phyloP scores from a whole-genome alignment of 768 basidiomycete genomes.

The Boletus rufocinnamomeus region DNA sequence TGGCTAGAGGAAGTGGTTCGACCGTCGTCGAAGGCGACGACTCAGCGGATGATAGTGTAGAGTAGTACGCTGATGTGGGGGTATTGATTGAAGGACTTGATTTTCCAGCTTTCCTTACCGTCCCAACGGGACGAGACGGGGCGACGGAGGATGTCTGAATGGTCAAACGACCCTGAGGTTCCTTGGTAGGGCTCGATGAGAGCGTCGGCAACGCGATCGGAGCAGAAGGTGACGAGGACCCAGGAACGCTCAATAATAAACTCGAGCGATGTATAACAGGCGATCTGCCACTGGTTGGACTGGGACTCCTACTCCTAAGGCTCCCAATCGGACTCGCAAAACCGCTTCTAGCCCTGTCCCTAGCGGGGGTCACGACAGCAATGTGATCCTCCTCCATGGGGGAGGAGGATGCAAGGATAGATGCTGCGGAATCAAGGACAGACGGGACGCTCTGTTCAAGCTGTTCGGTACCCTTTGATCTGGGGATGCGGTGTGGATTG shows the following conservation, averaged over 20 bases:
- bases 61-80: slow-evolving; percentile 53
- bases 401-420: slow-evolving; percentile 54
- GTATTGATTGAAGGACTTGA: slow-evolving; percentile 39
- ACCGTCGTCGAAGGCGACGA: slow-evolving; percentile 44
- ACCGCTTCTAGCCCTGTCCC: slow-evolving; percentile 49
- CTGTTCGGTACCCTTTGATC: slow-evolving; percentile 70
- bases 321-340: slow-evolving; percentile 66
- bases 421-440: slow-evolving; percentile 81
- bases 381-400: slow-evolving; percentile 56
- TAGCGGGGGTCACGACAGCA: slow-evolving; percentile 60
- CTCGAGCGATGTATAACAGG: slow-evolving; percentile 42
- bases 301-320: slow-evolving; percentile 66
- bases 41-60: slow-evolving; percentile 40
- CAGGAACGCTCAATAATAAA: slow-evolving; percentile 52
- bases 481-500: slow-evolving; percentile 74
- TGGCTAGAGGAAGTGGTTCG: slow-evolving; percentile 29
- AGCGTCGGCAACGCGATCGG: slow-evolving; percentile 26
- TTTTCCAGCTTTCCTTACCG: slow-evolving; percentile 13
- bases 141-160: slow-evolving; percentile 28
- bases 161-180: slow-evolving; percentile 20
- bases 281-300: slow-evolving; percentile 48
- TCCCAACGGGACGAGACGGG: slow-evolving; percentile 6
- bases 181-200: slow-evolving; percentile 32
- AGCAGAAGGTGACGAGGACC: slow-evolving; percentile 28
- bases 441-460: slow-evolving; percentile 82